Conservation (phyloP, 2,329 filamentous ascomycete genomes). For the Epicoccum sorghinum region DNA sequence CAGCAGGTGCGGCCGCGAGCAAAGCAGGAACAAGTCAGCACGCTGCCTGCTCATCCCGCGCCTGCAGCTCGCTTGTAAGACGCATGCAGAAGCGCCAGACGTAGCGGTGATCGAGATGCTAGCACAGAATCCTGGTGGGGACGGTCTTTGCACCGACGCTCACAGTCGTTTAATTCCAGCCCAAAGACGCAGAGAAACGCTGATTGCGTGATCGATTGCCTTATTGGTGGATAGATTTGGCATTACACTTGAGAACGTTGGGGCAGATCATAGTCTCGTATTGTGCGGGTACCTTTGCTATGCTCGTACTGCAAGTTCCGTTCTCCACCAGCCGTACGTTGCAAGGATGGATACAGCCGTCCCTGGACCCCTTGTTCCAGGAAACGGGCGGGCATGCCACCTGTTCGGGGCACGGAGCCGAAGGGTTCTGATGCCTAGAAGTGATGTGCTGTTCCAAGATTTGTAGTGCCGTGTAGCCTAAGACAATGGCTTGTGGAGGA, state of each 20-base stretch:
- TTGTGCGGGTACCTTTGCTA: slow-evolving; percentile 1
- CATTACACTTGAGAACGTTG: slow-evolving; percentile 1
- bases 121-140: slow-evolving; percentile 2
- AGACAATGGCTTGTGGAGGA: not conserved
- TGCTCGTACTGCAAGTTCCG: slow-evolving; percentile 12
- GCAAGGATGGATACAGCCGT: slow-evolving; percentile 4
- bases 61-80: slow-evolving; percentile 12
- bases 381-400: slow-evolving; percentile 11
- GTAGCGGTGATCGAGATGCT: slow-evolving; percentile 1
- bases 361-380: slow-evolving; percentile 8
- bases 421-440: not conserved
- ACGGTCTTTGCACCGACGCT: not conserved
- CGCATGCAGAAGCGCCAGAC: not conserved
- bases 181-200: not conserved
- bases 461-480: slow-evolving; percentile 7
- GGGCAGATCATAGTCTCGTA: slow-evolving; percentile 14
- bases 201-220: slow-evolving; percentile 12
- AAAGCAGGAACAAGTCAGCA: not conserved
- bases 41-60: slow-evolving; percentile 1
- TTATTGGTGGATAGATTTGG: slow-evolving; percentile 8
- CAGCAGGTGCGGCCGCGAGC: not conserved
- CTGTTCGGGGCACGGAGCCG: slow-evolving; percentile 1
- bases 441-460: slow-evolving; percentile 5
- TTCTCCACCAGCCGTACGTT: not conserved
- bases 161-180: not conserved